Evolutionary conservation across 257 asterid species (phyloP), one percentile per base, ranked within the genome.

Genomic region (Voacanga thouarsii): DNA sequence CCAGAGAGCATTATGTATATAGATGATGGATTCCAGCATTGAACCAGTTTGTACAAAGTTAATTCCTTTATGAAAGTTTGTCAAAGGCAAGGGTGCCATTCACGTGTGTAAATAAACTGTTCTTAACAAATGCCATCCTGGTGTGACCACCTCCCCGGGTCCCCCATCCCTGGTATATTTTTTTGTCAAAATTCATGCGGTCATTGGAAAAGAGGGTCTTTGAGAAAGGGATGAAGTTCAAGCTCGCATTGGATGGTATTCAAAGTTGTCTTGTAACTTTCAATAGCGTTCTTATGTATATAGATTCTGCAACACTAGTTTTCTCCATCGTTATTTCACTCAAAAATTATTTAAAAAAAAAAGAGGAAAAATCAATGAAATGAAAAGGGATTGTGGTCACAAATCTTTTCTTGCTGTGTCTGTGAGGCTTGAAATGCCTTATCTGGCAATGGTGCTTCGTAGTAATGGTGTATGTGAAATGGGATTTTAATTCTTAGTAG

Each of bases 1-100:
- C 55, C 55, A 16, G 64, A 18, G 44, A 12, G 37, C 28, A 18
- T 30, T 33, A n/a, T 47, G 44, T 51, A 12, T 50, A 24, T 47
- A 47, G 63, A 72, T 72, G 63, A 72, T 72, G 63, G 24, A 72
- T 37, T 12, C 55, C 37, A 11, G 9, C 77, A 18, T 73, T 21
- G 10, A 73, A 73, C 19, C 7, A 44, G 55, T 39, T 39, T 55
- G 53, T 33, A 24, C 39, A 55, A 39, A 73, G 50, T 55, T 74
- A 2, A 26, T 51, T 70, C 57, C 74, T 43, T 12, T 23, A 44
- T 1, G 3, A 14, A 14, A 45, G 59, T n/a, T 49, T 49, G 61
- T 49, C 61, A 30, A 26, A 19, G 61, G 44, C n/a, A 71, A 49
- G 15, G 1, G n/a, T 28, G 63, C 61, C 28, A 26, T 26, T 47